Base-by-base conservation (phyloP, 176 grass and related monocot genomes). In the Ensete ventricosum region DNA sequence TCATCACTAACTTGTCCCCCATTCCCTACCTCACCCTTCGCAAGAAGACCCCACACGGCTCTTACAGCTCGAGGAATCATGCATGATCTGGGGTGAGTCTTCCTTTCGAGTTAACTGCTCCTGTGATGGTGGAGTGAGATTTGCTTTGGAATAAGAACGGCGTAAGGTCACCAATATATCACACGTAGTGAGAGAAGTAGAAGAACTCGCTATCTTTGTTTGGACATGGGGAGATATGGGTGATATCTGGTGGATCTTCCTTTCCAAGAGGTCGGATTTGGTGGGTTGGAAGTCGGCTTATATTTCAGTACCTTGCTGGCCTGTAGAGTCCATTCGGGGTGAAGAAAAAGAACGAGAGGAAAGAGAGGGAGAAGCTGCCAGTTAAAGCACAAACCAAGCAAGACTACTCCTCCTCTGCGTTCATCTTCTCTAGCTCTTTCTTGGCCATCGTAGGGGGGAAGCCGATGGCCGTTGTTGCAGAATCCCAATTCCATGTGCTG, bases 401-500 rank as follows among this genome's bases (percentile, higher is more conserved):
- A 17, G 14, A 14, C 13, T 60, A 1, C 13, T 8, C 57, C n/a
- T 60, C 57, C 12, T 19, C 20, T n/a, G 14, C 20, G 17, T 6
- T 60, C 57, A 9, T 60, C 57, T 60, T 60, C 13, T 62, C 57
- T n/a, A 62, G 57, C 57, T 62, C 17, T 62, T 62, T 62, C 17
- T 62, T 62, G 57, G 57, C 20, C 65, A 68, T 34, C 3, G 27
- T 17, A 48, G 12, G 25, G 27, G 11, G 27, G 23, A 29, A 68
- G 65, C 65, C 48, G 14, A 83, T 84, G 82, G 77, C 76, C 21
- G 77, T 79, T 22, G 76, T 29, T 34, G 62, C 82, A 74, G 62
- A 74, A 43, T 65, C 62, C 1, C 76, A 65, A 48, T 84, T 84
- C 62, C 82, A 84, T 79, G 77, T 84, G 43, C 73, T 84, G 49